phyloP scores from a whole-genome alignment of 345 rosid genomes.

The Garcia nutans region DNA sequence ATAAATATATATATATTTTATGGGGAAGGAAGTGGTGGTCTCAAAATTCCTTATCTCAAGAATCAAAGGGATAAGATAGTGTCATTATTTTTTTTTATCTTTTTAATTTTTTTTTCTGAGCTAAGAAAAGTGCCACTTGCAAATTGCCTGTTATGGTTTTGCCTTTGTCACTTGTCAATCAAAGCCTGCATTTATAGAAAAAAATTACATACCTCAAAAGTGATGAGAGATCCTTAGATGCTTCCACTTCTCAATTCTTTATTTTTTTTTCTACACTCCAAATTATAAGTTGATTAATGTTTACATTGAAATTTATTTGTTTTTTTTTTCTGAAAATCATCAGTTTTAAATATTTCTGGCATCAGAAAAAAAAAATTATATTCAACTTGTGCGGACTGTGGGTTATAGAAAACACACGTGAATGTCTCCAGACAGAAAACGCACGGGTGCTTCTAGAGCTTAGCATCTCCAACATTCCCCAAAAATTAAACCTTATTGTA shows the following conservation, averaged over 20 bases:
- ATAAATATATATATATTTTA: background rate
- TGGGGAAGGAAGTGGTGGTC: constrained; percentile 8
- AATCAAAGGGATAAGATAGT: constrained; percentile 9
- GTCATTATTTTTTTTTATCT: background rate
- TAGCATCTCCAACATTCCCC: background rate
- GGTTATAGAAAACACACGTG: background rate
- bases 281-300: too few species aligned
- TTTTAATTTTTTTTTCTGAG: background rate
- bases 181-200: background rate
- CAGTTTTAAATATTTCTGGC: too few species aligned
- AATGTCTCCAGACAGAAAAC: background rate
- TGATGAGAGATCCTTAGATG: constrained; percentile 17
- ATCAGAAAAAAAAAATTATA: too few species aligned
- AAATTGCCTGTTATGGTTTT: constrained; percentile 12
- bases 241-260: background rate
- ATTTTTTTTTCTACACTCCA: too few species aligned
- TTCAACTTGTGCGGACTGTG: background rate
- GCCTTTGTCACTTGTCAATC: constrained; percentile 16
- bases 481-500: background rate
- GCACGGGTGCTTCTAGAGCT: background rate
- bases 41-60: constrained; percentile 23
- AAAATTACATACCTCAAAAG: constrained; percentile 16
- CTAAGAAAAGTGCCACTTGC: constrained; percentile 6
- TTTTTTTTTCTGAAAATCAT: too few species aligned
- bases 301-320: too few species aligned